phyloP scores from a whole-genome alignment of 2,329 filamentous ascomycete genomes.

The Huntiella bhutanensis region DNA sequence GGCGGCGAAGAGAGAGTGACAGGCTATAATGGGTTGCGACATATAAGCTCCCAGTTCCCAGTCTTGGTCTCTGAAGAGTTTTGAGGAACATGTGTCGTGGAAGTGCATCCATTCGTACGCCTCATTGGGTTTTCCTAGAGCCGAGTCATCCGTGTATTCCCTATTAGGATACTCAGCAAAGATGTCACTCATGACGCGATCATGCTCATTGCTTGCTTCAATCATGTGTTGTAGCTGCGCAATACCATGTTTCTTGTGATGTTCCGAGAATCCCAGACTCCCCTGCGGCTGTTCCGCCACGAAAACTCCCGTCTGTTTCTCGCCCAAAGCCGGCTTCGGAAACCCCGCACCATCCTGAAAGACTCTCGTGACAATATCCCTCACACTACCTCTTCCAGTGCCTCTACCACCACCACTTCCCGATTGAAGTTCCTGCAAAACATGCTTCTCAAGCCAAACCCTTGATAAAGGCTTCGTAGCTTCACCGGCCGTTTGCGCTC shows the following conservation, averaged over 20 bases:
- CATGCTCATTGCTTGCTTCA: slow-evolving; percentile 59
- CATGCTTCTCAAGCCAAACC: slow-evolving; percentile 57
- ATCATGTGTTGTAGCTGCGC: slow-evolving; percentile 56
- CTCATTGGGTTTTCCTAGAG: slow-evolving; percentile 68
- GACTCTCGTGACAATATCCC: slow-evolving; percentile 59
- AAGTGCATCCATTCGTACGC: slow-evolving; percentile 95
- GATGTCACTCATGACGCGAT: slow-evolving; percentile 63
- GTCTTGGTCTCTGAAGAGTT: slow-evolving; percentile 66
- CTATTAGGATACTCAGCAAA: slow-evolving; percentile 73
- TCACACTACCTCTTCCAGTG: slow-evolving; percentile 49
- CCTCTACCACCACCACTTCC: slow-evolving; percentile 54
- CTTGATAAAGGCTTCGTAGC: slow-evolving; percentile 38
- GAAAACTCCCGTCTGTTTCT: slow-evolving; percentile 16
- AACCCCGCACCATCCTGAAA: slow-evolving; percentile 68
- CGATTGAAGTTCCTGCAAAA: slow-evolving; percentile 47
- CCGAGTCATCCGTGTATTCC: slow-evolving; percentile 82
- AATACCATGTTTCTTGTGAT: slow-evolving; percentile 53
- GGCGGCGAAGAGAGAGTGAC: slow-evolving; percentile 78
- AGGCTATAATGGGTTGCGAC: slow-evolving; percentile 68
- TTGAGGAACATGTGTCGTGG: slow-evolving; percentile 64
- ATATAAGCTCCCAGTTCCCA: slow-evolving; percentile 87
- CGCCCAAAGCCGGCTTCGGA: slow-evolving; percentile 33
- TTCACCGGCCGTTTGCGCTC: slow-evolving; percentile 25
- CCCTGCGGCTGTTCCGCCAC: slow-evolving; percentile 34
- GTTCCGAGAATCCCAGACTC: slow-evolving; percentile 52